These are phyloP conservation scores for Plasmodium ovale DNA, from an alignment of 169 alveolate species.

Conservation along the genomic window DNA sequence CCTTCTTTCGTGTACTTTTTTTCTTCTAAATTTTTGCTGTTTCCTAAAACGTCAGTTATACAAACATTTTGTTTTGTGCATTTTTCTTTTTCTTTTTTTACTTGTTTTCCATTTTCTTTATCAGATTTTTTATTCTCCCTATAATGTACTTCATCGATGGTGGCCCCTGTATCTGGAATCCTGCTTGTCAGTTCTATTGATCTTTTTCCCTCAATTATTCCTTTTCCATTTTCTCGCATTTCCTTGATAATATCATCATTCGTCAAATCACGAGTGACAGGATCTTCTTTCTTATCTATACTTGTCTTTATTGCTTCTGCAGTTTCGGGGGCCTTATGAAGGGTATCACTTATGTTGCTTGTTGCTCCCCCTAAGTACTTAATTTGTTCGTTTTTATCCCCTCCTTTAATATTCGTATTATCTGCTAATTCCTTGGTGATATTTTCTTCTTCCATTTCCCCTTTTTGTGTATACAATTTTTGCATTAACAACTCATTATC, in stretches of 20 bases:
- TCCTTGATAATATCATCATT: not conserved
- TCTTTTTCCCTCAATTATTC: not conserved
- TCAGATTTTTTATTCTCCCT: not conserved
- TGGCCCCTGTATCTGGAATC: not conserved
- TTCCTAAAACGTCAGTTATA: not conserved
- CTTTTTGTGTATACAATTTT: not conserved
- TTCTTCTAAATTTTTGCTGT: not conserved
- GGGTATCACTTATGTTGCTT: not conserved
- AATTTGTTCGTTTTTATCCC: not conserved
- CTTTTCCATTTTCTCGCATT: not conserved
- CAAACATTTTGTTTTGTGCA: not conserved
- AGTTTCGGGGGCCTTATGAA: not conserved
- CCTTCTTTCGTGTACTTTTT: not conserved
- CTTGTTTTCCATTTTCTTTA: not conserved
- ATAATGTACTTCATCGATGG: not conserved
- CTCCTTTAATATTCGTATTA: not conserved
- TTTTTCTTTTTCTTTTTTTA: not conserved
- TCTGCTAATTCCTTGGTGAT: not conserved
- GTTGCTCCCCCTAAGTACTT: not conserved
- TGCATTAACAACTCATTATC: conserved; percentile 4
- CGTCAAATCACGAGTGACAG: not conserved
- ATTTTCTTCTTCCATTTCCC: conserved; percentile 1
- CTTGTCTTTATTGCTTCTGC: not conserved
- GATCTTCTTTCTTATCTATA: not conserved
- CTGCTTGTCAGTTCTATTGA: not conserved